phyloP scores from a whole-genome alignment of 1,284 basidiomycete genomes.

The Moniliella sp. region DNA sequence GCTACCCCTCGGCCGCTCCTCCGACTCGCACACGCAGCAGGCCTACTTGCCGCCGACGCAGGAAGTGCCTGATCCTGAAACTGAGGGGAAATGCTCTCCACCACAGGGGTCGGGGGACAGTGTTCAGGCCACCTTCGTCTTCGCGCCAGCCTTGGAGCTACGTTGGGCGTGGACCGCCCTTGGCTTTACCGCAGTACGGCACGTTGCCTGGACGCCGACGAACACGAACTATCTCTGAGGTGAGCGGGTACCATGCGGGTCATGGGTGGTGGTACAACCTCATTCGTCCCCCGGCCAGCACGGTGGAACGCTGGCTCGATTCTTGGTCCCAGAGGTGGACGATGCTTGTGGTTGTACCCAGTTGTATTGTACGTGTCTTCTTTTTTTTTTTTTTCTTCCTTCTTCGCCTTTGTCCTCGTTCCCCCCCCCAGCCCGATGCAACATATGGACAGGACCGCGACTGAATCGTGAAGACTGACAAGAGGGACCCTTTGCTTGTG shows the following conservation, averaged over 20 bases:
- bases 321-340: constrained; percentile 39
- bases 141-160: background rate
- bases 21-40: no score
- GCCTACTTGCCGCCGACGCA: no score
- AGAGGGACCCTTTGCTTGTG: no score
- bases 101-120: background rate
- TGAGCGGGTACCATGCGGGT: background rate
- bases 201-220: background rate
- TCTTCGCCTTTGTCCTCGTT: background rate
- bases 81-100: background rate
- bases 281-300: constrained; percentile 35
- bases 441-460: background rate
- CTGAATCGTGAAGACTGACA: no score
- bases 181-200: background rate
- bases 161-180: background rate
- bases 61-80: no score
- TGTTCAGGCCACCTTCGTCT: background rate
- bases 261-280: constrained; percentile 12
- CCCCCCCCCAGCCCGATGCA: background rate
- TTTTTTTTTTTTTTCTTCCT: background rate
- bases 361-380: constrained; percentile 34
- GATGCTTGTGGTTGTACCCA: constrained; percentile 38
- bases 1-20: no score
- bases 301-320: constrained; percentile 37
- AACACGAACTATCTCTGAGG: background rate